phyloP scores from a whole-genome alignment of 345 rosid species.

The Melaleuca alternifolia region DNA sequence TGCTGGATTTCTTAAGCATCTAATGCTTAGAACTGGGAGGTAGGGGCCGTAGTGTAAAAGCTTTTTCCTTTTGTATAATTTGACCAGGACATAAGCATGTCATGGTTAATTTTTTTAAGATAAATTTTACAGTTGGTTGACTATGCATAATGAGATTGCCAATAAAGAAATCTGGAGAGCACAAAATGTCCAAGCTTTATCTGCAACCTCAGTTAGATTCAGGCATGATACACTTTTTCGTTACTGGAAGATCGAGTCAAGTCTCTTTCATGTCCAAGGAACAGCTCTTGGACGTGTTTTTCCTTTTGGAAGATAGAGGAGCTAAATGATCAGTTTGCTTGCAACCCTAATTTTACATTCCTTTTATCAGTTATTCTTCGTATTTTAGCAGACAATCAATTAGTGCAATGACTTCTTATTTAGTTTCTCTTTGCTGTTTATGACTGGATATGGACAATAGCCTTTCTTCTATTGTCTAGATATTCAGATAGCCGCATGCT shows the following conservation, averaged over 20 bases:
- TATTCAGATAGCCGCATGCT: neutral
- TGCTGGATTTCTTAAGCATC: conserved; percentile 87
- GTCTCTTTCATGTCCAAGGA: neutral
- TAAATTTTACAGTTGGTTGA: neutral
- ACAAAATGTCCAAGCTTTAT: neutral
- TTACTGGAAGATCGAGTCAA: neutral
- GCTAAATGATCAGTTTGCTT: neutral
- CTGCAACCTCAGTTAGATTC: neutral
- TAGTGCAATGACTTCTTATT: neutral
- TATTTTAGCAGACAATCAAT: neutral
- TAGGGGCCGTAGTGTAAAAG: conserved; percentile 6
- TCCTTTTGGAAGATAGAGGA: neutral
- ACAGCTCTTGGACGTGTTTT: neutral
- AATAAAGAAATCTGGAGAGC: neutral
- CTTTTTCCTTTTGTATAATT: neutral
- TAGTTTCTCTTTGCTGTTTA: neutral
- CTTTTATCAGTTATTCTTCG: neutral
- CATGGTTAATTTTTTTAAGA: neutral
- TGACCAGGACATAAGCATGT: neutral
- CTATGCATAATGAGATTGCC: neutral
- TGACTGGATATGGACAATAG: neutral
- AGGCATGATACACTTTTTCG: neutral
- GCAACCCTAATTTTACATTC: neutral
- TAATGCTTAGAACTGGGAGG: conserved; percentile 96
- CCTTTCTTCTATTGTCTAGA: neutral